phyloP scores from a whole-genome alignment of 495 filamentous ascomycete genomes.

The Neurospora sublineolata region DNA sequence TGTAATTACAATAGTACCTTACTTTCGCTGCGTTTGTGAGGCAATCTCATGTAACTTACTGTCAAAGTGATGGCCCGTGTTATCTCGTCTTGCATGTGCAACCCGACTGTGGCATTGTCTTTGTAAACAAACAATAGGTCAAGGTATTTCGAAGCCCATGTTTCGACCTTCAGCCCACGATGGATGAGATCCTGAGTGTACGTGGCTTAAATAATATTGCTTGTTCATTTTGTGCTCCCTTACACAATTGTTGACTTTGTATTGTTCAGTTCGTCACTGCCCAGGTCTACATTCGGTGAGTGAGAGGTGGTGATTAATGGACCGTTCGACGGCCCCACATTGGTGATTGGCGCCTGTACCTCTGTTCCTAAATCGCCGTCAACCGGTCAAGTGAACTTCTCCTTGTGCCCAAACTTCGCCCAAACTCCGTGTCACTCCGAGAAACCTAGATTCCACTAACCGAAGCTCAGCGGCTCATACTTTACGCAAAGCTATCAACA shows the following conservation, averaged over 20 bases:
- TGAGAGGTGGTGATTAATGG: not conserved
- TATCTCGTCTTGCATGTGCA: not conserved
- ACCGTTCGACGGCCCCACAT: not conserved
- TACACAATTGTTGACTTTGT: not conserved
- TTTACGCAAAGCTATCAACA: constrained; percentile 20
- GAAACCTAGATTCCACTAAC: not conserved
- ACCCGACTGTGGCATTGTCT: not conserved
- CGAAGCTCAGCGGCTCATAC: not conserved
- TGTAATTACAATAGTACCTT: not conserved
- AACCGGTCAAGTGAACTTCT: not conserved
- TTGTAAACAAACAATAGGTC: not conserved
- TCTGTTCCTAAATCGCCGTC: not conserved
- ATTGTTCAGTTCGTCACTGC: not conserved
- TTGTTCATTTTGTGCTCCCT: not conserved
- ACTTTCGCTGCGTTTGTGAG: not conserved
- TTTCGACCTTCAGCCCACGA: not conserved
- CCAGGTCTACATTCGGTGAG: not conserved
- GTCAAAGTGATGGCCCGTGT: not conserved
- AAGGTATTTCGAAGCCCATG: not conserved
- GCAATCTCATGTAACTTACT: not conserved
- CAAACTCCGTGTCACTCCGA: not conserved
- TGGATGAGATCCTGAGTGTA: not conserved
- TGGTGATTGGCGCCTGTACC: not conserved
- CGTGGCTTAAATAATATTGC: not conserved
- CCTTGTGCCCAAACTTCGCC: not conserved